Evolutionary conservation across 805 yeast genomes (phyloP).

Genomic region (Saccharomycopsis malanga): DNA sequence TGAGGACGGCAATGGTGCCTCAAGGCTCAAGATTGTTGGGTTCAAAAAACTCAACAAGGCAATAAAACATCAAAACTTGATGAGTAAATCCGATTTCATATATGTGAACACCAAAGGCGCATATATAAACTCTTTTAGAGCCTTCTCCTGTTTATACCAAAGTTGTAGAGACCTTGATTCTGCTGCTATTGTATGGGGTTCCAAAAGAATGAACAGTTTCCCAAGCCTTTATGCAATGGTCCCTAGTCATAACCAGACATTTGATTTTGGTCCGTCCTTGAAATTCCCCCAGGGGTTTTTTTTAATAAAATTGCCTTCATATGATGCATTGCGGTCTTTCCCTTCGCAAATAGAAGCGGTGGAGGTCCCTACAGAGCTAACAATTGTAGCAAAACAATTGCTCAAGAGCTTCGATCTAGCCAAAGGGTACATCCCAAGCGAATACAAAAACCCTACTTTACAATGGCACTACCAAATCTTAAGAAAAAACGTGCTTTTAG

Average conservation of each 20-base stretch:
- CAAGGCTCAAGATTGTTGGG: conserved; percentile 55
- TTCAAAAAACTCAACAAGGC: conserved; percentile 43
- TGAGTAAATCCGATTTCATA: conserved; percentile 52
- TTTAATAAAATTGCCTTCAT: conserved; percentile 60
- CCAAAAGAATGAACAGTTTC: conserved; percentile 41
- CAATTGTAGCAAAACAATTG: conserved; percentile 27
- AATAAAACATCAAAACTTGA: conserved; percentile 44
- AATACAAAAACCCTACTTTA: conserved; percentile 58
- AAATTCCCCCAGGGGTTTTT: conserved; percentile 64
- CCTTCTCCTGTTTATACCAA: conserved; percentile 62
- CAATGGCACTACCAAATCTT: conserved; percentile 60
- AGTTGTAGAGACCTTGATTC: conserved; percentile 44
- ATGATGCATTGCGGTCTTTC: conserved; percentile 63
- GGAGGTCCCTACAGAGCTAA: conserved; percentile 24
- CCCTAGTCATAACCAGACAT: conserved; percentile 36
- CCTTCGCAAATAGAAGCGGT: conserved; percentile 35
- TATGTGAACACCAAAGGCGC: conserved; percentile 56
- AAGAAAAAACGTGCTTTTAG: conserved; percentile 58
- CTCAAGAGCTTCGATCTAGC: conserved; percentile 37
- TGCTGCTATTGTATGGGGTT: conserved; percentile 71
- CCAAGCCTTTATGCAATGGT: conserved; percentile 55
- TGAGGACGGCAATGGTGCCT: conserved; percentile 23
- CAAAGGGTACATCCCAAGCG: conserved; percentile 47
- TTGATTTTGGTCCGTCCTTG: conserved; percentile 1
- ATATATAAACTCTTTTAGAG: conserved; percentile 53